Evolutionary conservation across 305 asterid species (phyloP).

Genomic region (Rubia tinctorum): DNA sequence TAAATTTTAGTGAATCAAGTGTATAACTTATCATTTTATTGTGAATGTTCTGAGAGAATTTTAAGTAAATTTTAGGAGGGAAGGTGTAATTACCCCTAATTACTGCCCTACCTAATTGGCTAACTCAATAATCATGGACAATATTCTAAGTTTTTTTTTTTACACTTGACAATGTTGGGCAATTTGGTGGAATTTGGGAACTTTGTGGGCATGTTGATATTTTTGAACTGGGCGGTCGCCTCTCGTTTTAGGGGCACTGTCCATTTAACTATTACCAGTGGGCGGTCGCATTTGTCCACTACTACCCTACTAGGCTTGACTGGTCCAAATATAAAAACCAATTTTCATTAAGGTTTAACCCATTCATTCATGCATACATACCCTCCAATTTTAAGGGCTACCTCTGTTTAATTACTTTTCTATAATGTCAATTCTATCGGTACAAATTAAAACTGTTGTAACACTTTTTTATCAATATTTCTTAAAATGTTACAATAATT

Average conservation of each 20-base stretch:
- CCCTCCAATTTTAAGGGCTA: too few species aligned
- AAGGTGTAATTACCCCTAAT: neutral
- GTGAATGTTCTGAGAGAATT: too few species aligned
- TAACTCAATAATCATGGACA: neutral
- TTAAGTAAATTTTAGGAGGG: too few species aligned
- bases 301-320: neutral
- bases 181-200: neutral
- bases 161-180: neutral
- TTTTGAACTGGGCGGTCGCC: neutral
- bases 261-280: neutral
- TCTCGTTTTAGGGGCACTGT: neutral
- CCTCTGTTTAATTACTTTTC: too few species aligned
- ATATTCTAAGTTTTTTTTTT: neutral
- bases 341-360: too few species aligned
- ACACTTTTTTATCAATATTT: too few species aligned
- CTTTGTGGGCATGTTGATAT: conserved; percentile 9
- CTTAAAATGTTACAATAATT: too few species aligned
- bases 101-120: neutral
- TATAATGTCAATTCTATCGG: too few species aligned
- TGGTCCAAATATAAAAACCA: neutral
- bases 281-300: neutral
- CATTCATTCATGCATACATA: too few species aligned
- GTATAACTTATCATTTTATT: too few species aligned
- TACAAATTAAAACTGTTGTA: too few species aligned
- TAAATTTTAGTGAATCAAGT: too few species aligned